phyloP scores from a whole-genome alignment of 2,329 filamentous ascomycete genomes.

The Apiospora kogelbergensis region DNA sequence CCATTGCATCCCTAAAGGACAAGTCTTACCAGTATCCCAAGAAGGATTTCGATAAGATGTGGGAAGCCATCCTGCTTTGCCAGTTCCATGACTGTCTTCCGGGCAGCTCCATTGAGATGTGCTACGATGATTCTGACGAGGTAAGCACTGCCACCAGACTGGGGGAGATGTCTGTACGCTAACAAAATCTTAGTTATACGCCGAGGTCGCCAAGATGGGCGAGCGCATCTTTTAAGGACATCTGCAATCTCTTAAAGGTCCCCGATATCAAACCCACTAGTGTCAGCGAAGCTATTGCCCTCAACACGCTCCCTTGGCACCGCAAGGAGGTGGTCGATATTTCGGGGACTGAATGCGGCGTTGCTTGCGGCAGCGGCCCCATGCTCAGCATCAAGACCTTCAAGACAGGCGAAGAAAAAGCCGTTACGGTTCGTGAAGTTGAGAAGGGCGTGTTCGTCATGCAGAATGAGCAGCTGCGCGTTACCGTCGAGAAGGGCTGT shows the following conservation, averaged over 20 bases:
- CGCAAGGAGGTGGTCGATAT: conserved; percentile 73
- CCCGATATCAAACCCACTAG: conserved; percentile 40
- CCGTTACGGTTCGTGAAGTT: conserved; percentile 52
- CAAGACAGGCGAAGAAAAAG: conserved; percentile 42
- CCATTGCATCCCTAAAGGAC: conserved; percentile 75
- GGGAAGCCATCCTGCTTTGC: conserved; percentile 87
- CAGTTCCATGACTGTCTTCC: conserved; percentile 98
- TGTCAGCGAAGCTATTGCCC: conserved; percentile 54
- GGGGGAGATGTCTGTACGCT: conserved; percentile 18
- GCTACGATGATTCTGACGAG: conserved; percentile 91
- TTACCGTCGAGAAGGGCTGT: conserved; percentile 71
- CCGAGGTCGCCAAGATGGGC: conserved; percentile 76
- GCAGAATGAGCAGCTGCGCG: conserved; percentile 72
- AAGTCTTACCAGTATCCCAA: conserved; percentile 86
- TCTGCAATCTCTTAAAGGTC: conserved; percentile 68
- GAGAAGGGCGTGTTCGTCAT: conserved; percentile 70
- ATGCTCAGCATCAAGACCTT: conserved; percentile 55
- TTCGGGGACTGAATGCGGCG: conserved; percentile 50
- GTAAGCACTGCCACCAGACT: conserved; percentile 36
- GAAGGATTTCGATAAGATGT: conserved; percentile 91
- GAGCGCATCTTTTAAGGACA: conserved; percentile 68
- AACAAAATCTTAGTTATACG: conserved; percentile 63
- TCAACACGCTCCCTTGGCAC: conserved; percentile 89
- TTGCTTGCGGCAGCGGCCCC: conserved; percentile 58
- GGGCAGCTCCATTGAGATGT: conserved; percentile 95